These are phyloP conservation scores for Septoria linicola DNA, from an alignment of 2,329 filamentous ascomycete species.

Conservation along the genomic window DNA sequence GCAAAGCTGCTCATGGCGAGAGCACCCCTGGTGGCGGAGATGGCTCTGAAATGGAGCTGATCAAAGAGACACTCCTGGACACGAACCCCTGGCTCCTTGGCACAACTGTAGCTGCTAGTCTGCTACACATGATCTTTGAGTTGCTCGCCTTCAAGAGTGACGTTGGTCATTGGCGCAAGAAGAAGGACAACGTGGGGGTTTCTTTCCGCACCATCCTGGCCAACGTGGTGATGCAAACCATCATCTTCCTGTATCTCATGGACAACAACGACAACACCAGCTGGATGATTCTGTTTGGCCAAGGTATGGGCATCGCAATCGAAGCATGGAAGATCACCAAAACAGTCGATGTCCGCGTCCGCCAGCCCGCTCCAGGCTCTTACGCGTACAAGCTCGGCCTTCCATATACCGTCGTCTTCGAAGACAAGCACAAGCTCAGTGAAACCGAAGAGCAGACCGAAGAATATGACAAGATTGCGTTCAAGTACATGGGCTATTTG, in stretches of 20 bases:
- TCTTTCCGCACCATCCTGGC: conserved; percentile 93
- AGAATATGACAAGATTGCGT: conserved; percentile 96
- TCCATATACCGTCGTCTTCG: conserved; percentile 79
- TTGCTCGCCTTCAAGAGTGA: conserved; percentile 96
- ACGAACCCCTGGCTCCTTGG: conserved; percentile 88
- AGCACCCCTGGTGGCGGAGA: conserved; percentile 75
- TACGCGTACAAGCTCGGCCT: conserved; percentile 49
- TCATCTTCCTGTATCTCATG: conserved; percentile 95
- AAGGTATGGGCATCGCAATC: conserved; percentile 77
- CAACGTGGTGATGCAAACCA: conserved; percentile 94
- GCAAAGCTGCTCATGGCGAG: conserved; percentile 72
- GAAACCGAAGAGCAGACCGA: conserved; percentile 97
- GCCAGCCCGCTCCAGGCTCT: conserved; percentile 65
- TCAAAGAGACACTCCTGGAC: conserved; percentile 92
- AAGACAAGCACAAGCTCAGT: conserved; percentile 94
- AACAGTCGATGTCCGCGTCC: conserved; percentile 81
- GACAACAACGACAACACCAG: conserved; percentile 98
- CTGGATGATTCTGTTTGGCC: conserved; percentile 97
- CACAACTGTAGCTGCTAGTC: conserved; percentile 78
- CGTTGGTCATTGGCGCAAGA: conserved; percentile 96
- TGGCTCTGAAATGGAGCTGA: conserved; percentile 91
- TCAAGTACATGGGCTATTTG: conserved; percentile 92
- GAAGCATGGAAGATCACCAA: conserved; percentile 97
- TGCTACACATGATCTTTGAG: conserved; percentile 93
- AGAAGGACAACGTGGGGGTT: conserved; percentile 98